Base-by-base conservation (phyloP, 495 filamentous ascomycete species). In the Aspergillus leporis region DNA sequence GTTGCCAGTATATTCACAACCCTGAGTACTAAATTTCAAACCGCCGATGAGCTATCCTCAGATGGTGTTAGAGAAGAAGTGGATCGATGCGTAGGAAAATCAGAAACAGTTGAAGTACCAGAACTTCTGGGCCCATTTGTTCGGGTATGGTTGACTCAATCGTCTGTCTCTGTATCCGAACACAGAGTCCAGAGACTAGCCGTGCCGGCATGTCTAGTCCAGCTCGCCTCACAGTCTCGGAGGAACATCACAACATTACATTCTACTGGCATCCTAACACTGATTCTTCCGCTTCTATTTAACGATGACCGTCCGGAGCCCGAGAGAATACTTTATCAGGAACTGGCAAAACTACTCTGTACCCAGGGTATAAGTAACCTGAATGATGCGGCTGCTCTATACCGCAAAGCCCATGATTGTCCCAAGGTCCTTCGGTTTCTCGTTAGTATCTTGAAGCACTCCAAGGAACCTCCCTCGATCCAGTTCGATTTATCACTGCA, bases 401-500 rank as follows among this genome's bases (percentile, higher is more conserved):
- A 95, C 64, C 81, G 82, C 22, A 79, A 83, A 55, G 83, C 87
- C n/a, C 76, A 77, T 53, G 78, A 80, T 13, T 89, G 86, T 43
- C 67, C 85, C 12, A 68, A 79, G 30, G 83, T 87, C 14, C 84
- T 88, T 32, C 80, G 85, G 40, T 92, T 96, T 61, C 86, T 96
- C 36, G 77, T 93, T 18, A 77, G 83, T 58, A 85, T 86, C 54
- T 82, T 95, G 55, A 84, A 87, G 64, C 77, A 78, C 49, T 91
- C 92, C 50, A 84, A 86, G 56, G 81, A 83, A 19, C 91, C 94
- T 31, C 82, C 93, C 4, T 91, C 89, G 64, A 87, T 98, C 66
- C 91, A 97, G 65, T 98, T 98, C 72, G 94, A 98, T 75, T 78
- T 98, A 51, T 94, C 91, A 4, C 74, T 89, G 22, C 80, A 94